Evolutionary conservation across 2,329 filamentous ascomycete genomes (phyloP).

Genomic region (Fusarium kyushuense): DNA sequence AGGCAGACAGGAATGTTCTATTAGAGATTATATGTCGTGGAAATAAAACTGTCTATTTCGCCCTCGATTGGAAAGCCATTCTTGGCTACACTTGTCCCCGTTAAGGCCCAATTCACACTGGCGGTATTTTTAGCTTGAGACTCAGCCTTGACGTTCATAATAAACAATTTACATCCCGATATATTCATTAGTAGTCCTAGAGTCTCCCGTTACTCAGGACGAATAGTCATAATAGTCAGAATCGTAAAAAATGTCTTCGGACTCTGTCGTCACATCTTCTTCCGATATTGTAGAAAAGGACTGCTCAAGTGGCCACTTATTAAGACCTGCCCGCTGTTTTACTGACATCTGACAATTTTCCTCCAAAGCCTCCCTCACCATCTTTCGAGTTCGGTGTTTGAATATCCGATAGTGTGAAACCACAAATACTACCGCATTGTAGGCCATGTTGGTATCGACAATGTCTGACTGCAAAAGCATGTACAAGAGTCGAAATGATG

Average conservation of each 20-base stretch:
- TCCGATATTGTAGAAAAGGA: neutral
- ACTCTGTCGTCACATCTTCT: neutral
- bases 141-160: no score
- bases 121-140: neutral
- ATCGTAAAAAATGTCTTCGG: neutral
- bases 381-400: neutral
- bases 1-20: no score
- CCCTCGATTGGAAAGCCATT: no score
- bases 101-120: no score
- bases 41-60: no score
- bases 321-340: neutral
- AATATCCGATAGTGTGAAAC: neutral
- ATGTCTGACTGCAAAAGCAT: neutral
- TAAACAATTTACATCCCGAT: neutral
- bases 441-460: neutral
- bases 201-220: neutral
- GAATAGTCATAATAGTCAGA: neutral
- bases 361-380: neutral
- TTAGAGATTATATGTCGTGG: no score
- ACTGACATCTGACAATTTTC: neutral
- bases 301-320: neutral
- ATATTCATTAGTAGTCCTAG: neutral
- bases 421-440: neutral
- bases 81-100: no score
- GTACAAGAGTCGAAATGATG: neutral